These are phyloP conservation scores for Seiridium unicorne DNA, from an alignment of 2,329 filamentous ascomycete species.

Conservation along the genomic window DNA sequence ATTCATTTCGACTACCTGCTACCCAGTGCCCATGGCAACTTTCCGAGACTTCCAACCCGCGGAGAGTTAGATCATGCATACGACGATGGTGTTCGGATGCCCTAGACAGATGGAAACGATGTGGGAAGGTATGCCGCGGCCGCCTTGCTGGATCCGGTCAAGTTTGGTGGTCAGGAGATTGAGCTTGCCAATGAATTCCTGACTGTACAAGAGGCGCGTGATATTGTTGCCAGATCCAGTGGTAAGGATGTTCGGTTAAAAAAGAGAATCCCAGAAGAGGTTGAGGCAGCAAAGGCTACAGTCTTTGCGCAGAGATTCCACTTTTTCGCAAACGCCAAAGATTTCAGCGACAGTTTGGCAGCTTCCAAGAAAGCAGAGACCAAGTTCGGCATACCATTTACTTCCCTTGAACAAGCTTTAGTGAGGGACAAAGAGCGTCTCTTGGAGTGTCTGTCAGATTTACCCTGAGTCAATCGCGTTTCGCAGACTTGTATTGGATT, in stretches of 20 bases:
- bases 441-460: constrained; percentile 16
- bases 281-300: constrained; percentile 13
- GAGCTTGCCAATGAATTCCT: constrained; percentile 26
- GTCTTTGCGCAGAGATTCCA: constrained; percentile 23
- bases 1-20: constrained; percentile 26
- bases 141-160: constrained; percentile 26
- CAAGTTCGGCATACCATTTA: constrained; percentile 28
- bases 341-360: constrained; percentile 12
- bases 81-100: constrained; percentile 18
- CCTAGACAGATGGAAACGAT: constrained; percentile 27
- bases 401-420: constrained; percentile 22
- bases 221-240: constrained; percentile 26
- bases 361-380: constrained; percentile 14
- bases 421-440: constrained; percentile 20
- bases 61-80: constrained; percentile 26
- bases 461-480: too few species aligned
- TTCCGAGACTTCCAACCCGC: constrained; percentile 22
- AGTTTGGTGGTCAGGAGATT: constrained; percentile 29
- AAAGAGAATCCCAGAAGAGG: constrained; percentile 20
- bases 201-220: constrained; percentile 26
- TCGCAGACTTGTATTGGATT: not conserved
- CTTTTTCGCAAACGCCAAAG: constrained; percentile 21
- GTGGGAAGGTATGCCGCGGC: constrained; percentile 31
- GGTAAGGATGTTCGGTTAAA: constrained; percentile 23
- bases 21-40: constrained; percentile 22